Percentiles rank a stretch among this genome's conserved stretches.
Evolutionary conservation across 805 yeast genomes (phyloP).

Genomic region (Pichia cabralensis): DNA sequence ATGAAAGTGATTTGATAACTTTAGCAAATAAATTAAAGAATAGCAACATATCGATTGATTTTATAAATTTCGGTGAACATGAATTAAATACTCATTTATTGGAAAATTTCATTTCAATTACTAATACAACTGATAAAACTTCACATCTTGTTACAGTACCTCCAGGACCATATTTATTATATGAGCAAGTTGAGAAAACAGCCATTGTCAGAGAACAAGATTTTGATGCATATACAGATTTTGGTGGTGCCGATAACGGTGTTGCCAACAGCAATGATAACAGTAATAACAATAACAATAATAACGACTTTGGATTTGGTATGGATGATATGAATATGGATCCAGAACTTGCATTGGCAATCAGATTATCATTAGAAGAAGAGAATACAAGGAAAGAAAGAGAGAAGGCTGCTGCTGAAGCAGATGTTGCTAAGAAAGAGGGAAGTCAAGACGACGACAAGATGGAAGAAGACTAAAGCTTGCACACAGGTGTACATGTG

Average conservation of each 20-base stretch:
- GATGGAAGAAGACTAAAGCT: constrained; percentile 6
- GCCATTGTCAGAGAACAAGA: constrained; percentile 65
- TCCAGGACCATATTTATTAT: constrained; percentile 77
- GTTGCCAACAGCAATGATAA: constrained; percentile 19
- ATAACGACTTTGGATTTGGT: constrained; percentile 41
- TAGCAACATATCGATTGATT: constrained; percentile 81
- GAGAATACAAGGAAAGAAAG: constrained; percentile 88
- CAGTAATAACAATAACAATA: constrained; percentile 28
- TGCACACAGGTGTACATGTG: no score
- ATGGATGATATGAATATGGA: constrained; percentile 85
- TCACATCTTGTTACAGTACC: constrained; percentile 80
- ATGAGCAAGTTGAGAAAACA: constrained; percentile 71
- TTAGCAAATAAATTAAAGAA: constrained; percentile 90
- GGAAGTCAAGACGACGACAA: constrained; percentile 3
- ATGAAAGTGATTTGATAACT: constrained; percentile 62
- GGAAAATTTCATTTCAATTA: constrained; percentile 65
- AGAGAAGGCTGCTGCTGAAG: constrained; percentile 26
- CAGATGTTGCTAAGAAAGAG: constrained; percentile 12
- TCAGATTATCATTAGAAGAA: constrained; percentile 89
- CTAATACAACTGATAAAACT: constrained; percentile 36
- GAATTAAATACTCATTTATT: constrained; percentile 64
- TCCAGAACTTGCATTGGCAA: constrained; percentile 93
- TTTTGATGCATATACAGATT: constrained; percentile 23
- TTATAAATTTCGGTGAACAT: constrained; percentile 89
- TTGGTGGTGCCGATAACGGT: constrained; percentile 31